Conservation (phyloP, 1,284 basidiomycete species). For the Stygiomarasmius scandens region DNA sequence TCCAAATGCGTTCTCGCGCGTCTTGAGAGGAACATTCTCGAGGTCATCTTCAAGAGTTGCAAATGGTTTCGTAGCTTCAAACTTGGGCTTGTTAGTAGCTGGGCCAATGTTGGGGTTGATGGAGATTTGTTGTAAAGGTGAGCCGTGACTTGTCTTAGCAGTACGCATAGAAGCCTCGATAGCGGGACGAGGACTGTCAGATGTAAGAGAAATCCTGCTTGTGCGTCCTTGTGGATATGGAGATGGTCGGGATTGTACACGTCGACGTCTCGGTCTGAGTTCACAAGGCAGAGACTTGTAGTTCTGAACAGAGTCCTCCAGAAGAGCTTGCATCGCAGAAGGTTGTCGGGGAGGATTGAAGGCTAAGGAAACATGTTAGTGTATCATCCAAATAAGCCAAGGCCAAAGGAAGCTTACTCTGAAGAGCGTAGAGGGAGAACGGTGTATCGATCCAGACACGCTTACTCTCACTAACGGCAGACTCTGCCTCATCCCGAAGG, state of each 20-base stretch:
- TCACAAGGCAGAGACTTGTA: constrained; percentile 72
- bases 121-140: constrained; percentile 22
- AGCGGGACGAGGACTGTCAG: constrained; percentile 37
- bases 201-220: constrained; percentile 45
- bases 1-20: constrained; percentile 32
- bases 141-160: constrained; percentile 27
- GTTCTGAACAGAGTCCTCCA: constrained; percentile 71
- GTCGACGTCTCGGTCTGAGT: constrained; percentile 57
- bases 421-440: constrained; percentile 69
- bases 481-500: constrained; percentile 68
- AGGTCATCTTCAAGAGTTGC: constrained; percentile 37
- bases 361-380: constrained; percentile 41
- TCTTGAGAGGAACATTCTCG: constrained; percentile 4
- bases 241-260: constrained; percentile 68
- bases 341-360: constrained; percentile 70
- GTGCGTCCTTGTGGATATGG: constrained; percentile 64
- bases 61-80: constrained; percentile 40
- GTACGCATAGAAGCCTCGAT: constrained; percentile 25
- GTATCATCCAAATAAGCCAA: constrained; percentile 4
- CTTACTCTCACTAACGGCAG: constrained; percentile 68
- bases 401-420: constrained; percentile 54
- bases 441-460: constrained; percentile 70
- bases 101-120: constrained; percentile 43
- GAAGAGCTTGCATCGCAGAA: constrained; percentile 67
- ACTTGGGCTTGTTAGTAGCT: constrained; percentile 33